These are phyloP conservation scores for Ophiostoma pallidulum DNA, from an alignment of 2,329 filamentous ascomycete species.

Conservation along the genomic window DNA sequence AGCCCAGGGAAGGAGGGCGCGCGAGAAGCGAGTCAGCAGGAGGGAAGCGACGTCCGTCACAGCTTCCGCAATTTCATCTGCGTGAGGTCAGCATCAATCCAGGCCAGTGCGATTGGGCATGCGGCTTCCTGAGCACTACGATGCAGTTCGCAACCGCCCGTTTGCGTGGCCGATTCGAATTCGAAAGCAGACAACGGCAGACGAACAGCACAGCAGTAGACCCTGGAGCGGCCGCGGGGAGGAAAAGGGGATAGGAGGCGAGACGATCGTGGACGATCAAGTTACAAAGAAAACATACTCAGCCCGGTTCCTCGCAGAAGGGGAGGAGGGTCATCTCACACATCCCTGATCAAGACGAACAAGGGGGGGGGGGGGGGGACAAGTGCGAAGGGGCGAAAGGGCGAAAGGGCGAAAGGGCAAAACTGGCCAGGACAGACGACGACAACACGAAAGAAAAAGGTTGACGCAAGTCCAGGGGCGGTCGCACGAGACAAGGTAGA, in stretches of 20 bases:
- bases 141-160: no score
- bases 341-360: conserved; percentile 11
- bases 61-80: background rate
- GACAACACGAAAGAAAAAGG: background rate
- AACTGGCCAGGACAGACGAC: background rate
- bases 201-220: background rate
- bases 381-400: background rate
- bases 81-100: background rate
- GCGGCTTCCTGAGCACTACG: no score
- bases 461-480: background rate
- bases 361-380: background rate
- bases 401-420: background rate
- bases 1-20: background rate
- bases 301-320: conserved; percentile 3
- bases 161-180: no score
- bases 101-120: no score
- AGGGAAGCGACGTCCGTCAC: background rate
- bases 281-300: conserved; percentile 9
- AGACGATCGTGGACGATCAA: background rate
- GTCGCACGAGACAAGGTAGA: conserved; percentile 2
- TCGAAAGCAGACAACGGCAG: no score
- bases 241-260: background rate
- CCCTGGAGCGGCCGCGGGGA: background rate
- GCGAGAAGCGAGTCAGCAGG: background rate
- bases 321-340: conserved; percentile 3